phyloP scores from a whole-genome alignment of 768 basidiomycete species.

The Mrakia hoshinonis region DNA sequence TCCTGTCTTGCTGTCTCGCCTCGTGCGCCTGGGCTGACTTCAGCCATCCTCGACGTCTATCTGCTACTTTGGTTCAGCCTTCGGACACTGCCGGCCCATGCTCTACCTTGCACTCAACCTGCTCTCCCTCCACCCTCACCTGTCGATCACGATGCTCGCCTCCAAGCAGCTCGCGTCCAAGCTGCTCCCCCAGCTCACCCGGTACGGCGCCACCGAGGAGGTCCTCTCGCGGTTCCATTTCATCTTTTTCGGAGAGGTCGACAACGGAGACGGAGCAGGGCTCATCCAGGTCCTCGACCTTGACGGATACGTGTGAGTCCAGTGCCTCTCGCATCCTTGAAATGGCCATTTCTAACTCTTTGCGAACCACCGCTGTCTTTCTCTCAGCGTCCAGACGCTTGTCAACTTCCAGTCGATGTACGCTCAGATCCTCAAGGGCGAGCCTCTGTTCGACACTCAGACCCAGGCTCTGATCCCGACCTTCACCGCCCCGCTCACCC shows the following conservation, averaged over 20 bases:
- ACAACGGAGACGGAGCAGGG: neutral
- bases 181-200: neutral
- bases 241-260: neutral
- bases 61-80: too few relatives aligned
- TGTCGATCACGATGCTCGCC: neutral
- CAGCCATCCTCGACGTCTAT: too few relatives aligned
- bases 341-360: neutral
- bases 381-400: neutral
- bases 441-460: neutral
- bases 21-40: too few relatives aligned
- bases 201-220: neutral
- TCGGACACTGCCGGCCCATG: neutral
- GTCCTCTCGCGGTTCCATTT: neutral
- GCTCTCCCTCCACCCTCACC: neutral
- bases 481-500: neutral
- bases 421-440: neutral
- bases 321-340: neutral
- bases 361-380: neutral
- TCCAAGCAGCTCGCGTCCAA: neutral
- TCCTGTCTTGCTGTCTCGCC: neutral
- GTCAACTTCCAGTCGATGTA: neutral
- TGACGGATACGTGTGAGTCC: neutral
- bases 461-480: neutral
- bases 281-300: neutral
- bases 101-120: neutral